Evolutionary conservation across 768 basidiomycete genomes (phyloP).

Genomic region (Collybia sordida): DNA sequence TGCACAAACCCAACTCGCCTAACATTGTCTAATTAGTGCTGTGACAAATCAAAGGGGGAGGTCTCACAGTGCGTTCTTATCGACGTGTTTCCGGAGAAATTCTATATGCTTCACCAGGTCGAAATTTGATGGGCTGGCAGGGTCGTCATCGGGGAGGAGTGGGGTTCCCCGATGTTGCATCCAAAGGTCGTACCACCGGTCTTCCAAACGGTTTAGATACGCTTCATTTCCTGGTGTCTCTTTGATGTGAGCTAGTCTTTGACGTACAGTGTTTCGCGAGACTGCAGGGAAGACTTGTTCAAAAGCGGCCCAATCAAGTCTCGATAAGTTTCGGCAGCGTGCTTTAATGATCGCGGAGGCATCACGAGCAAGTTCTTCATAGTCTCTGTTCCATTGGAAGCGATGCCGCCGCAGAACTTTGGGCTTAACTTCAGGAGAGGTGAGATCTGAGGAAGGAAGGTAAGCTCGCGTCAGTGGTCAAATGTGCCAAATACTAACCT

Average conservation of each 20-base stretch:
- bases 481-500: slow-evolving; percentile 18
- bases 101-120: slow-evolving; percentile 79
- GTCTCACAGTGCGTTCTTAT: slow-evolving; percentile 85
- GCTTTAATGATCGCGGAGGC: slow-evolving; percentile 79
- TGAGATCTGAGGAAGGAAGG: neutral
- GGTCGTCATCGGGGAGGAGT: slow-evolving; percentile 71
- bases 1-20: slow-evolving; percentile 68
- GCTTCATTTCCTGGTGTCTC: slow-evolving; percentile 66
- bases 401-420: slow-evolving; percentile 50
- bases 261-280: slow-evolving; percentile 70
- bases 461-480: neutral
- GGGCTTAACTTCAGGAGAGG: slow-evolving; percentile 15
- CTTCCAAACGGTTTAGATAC: slow-evolving; percentile 78
- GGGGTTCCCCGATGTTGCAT: slow-evolving; percentile 63
- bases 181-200: slow-evolving; percentile 83
- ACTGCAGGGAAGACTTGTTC: slow-evolving; percentile 80
- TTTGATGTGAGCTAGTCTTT: slow-evolving; percentile 60
- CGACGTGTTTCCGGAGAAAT: slow-evolving; percentile 77
- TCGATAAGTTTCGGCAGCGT: slow-evolving; percentile 61
- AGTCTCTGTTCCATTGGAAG: slow-evolving; percentile 84
- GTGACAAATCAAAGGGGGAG: neutral
- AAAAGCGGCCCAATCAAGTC: slow-evolving; percentile 71
- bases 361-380: slow-evolving; percentile 87
- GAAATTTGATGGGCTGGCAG: slow-evolving; percentile 67
- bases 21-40: slow-evolving; percentile 14